Conservation (phyloP, 495 filamentous ascomycete genomes). For the Podospora conica region DNA sequence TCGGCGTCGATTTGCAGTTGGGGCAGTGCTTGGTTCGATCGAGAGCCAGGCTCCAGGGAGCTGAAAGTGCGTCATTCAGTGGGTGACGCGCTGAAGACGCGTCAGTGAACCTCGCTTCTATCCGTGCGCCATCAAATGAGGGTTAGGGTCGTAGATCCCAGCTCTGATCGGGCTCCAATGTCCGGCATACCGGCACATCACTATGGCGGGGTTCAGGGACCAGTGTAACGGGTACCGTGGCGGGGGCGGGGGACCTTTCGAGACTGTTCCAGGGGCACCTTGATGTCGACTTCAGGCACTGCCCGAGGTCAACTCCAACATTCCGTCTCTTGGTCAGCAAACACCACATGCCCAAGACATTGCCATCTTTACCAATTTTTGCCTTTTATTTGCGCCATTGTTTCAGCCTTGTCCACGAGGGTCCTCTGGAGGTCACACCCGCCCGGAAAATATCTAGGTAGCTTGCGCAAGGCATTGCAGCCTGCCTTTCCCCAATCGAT, state of each 20-base stretch:
- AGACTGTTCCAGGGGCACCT: conserved; percentile 17
- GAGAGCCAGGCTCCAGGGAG: background rate
- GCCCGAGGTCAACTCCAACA: background rate
- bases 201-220: background rate
- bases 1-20: background rate
- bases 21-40: background rate
- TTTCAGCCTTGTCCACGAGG: background rate
- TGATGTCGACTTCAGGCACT: conserved; percentile 10
- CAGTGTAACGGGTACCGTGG: background rate
- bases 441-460: background rate
- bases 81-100: background rate
- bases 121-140: background rate
- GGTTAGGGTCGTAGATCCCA: background rate
- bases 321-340: conserved; percentile 15
- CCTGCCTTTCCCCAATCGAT: background rate
- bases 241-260: background rate
- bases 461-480: background rate
- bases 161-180: background rate
- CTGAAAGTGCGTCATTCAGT: background rate
- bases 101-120: background rate
- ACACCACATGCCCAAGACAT: background rate
- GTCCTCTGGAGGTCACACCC: background rate
- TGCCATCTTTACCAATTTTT: background rate
- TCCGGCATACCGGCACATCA: background rate
- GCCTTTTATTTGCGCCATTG: background rate